Percentiles rank a stretch among this genome's conserved stretches.
These are phyloP conservation scores for Erysiphe neolycopersici DNA, from an alignment of 2,329 filamentous ascomycete genomes.

Conservation along the genomic window DNA sequence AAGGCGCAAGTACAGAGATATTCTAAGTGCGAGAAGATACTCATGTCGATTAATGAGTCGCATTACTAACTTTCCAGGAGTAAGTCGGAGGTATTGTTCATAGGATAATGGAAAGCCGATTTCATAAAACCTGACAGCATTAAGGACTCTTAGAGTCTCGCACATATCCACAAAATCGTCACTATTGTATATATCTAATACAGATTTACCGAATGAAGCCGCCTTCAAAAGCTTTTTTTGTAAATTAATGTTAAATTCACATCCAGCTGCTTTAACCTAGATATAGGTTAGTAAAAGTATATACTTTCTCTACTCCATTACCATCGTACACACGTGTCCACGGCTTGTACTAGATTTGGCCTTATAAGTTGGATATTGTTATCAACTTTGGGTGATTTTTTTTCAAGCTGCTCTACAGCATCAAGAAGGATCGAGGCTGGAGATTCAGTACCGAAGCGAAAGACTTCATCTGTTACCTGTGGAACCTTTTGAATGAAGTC, in stretches of 20 bases:
- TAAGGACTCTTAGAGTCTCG: constrained; percentile 73
- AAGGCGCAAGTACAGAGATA: constrained; percentile 66
- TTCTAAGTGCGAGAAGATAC: constrained; percentile 67
- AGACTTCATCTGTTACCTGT: constrained; percentile 64
- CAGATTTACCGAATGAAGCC: constrained; percentile 91
- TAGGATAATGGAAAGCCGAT: constrained; percentile 76
- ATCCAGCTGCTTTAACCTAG: constrained; percentile 55
- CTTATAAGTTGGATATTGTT: constrained; percentile 92
- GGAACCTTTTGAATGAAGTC: constrained; percentile 94
- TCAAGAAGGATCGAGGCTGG: constrained; percentile 82
- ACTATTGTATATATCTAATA: constrained; percentile 88
- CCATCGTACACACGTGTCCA: constrained; percentile 46
- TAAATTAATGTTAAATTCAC: constrained; percentile 75
- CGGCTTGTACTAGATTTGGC: constrained; percentile 65
- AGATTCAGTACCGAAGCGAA: constrained; percentile 65
- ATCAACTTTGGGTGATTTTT: constrained; percentile 87
- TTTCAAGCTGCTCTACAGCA: constrained; percentile 70
- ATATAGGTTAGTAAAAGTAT: constrained; percentile 3
- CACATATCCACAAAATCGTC: constrained; percentile 99
- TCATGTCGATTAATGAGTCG: constrained; percentile 72
- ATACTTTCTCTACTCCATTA: background rate
- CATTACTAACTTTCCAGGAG: constrained; percentile 65
- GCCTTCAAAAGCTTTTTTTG: constrained; percentile 92
- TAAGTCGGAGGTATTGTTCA: constrained; percentile 77
- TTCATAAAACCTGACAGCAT: constrained; percentile 76